Percentiles rank a stretch among this genome's conserved stretches.
These are phyloP conservation scores for Zhuliangozyma blackwelliae DNA, from an alignment of 1,139 yeast genomes.

Conservation along the genomic window DNA sequence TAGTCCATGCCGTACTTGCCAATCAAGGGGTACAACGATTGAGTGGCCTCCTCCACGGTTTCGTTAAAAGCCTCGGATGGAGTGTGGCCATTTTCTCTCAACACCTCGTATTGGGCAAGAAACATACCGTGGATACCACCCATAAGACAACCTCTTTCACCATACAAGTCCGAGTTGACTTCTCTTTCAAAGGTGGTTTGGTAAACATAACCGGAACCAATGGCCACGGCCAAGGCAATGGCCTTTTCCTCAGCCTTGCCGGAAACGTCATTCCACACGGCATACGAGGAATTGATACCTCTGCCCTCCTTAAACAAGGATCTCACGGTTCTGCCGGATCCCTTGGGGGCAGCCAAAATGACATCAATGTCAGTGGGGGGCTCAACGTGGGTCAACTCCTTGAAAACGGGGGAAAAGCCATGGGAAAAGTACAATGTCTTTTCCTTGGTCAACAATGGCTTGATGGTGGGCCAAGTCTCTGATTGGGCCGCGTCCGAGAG, in stretches of 20 bases:
- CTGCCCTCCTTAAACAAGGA: slow-evolving; percentile 99
- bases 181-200: slow-evolving; percentile 99
- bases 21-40: slow-evolving; percentile 96
- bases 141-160: slow-evolving; percentile 99
- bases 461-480: slow-evolving; percentile 87
- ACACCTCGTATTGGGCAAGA: slow-evolving; percentile 99
- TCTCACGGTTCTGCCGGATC: slow-evolving; percentile 99
- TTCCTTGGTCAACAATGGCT: slow-evolving; percentile 92
- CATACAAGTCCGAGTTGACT: slow-evolving; percentile 98
- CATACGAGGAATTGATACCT: slow-evolving; percentile 99
- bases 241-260: slow-evolving; percentile 99
- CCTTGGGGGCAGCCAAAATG: slow-evolving; percentile 99
- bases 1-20: slow-evolving; percentile 99
- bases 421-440: slow-evolving; percentile 98
- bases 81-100: slow-evolving; percentile 99
- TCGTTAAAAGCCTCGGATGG: slow-evolving; percentile 99
- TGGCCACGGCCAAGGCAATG: slow-evolving; percentile 96
- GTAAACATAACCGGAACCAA: slow-evolving; percentile 99
- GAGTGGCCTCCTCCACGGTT: slow-evolving; percentile 99
- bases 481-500: slow-evolving; percentile 99
- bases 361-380: slow-evolving; percentile 95
- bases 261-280: slow-evolving; percentile 98
- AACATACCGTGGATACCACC: slow-evolving; percentile 99
- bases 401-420: slow-evolving; percentile 99
- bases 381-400: slow-evolving; percentile 92